Evolutionary conservation across 306 rosid species (phyloP).

Genomic region (Prunus davidiana): DNA sequence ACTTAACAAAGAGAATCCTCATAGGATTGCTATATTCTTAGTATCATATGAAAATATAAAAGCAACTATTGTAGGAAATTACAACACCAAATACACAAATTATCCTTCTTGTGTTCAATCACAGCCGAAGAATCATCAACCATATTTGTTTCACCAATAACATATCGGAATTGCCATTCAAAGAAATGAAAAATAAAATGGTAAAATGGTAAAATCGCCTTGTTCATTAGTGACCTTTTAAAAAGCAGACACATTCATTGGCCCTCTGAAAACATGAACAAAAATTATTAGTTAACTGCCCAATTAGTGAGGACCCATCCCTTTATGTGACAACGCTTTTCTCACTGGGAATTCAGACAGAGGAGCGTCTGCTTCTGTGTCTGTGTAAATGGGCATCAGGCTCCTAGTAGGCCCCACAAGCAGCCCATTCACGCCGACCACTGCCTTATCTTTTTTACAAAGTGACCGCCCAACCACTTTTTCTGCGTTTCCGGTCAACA

Average conservation of each 20-base stretch:
- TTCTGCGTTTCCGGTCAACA: slow-evolving; percentile 2
- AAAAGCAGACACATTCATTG: not conserved
- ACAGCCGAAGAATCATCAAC: no score
- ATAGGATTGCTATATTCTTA: no score
- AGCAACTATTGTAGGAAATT: no score
- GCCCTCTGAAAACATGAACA: not conserved
- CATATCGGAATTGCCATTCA: no score
- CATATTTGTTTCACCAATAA: no score
- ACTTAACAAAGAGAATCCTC: no score
- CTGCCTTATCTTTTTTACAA: slow-evolving; percentile 3
- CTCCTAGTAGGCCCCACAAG: slow-evolving; percentile 22
- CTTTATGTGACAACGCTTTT: not conserved
- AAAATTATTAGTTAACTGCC: not conserved
- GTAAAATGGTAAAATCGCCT: not conserved
- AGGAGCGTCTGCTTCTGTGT: slow-evolving; percentile 23
- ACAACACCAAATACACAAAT: no score
- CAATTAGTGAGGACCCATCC: not conserved
- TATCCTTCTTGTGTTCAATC: no score
- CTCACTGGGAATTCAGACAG: slow-evolving; percentile 6
- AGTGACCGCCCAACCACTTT: slow-evolving; percentile 25
- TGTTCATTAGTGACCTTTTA: not conserved
- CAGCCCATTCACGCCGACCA: slow-evolving; percentile 42
- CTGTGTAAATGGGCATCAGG: not conserved
- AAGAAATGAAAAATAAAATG: no score
- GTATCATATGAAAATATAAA: no score